These are phyloP conservation scores for Fusarium floridanum DNA, from an alignment of 2,329 filamentous ascomycete species.

Conservation along the genomic window DNA sequence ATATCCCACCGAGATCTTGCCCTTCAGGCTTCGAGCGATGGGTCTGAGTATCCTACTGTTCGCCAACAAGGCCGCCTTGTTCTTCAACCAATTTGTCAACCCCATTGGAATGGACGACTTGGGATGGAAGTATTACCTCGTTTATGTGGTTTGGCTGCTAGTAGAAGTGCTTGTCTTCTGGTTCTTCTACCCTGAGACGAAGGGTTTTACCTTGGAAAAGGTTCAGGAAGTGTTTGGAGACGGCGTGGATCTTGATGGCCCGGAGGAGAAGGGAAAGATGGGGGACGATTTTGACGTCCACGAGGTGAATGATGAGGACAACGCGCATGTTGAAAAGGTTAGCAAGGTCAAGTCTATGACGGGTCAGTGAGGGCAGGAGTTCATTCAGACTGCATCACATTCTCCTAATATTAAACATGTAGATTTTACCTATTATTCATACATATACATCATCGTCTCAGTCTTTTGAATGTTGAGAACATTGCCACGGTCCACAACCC, in stretches of 20 bases:
- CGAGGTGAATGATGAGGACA: not conserved
- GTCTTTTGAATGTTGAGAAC: not conserved
- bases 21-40: slow-evolving; percentile 29
- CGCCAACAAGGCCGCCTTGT: slow-evolving; percentile 26
- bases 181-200: slow-evolving; percentile 60
- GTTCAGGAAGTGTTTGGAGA: slow-evolving; percentile 32
- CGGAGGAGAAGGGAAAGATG: not conserved
- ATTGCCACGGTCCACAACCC: not conserved
- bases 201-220: slow-evolving; percentile 52
- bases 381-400: not conserved
- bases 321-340: slow-evolving; percentile 3
- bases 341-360: not conserved
- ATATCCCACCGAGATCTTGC: slow-evolving; percentile 30
- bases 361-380: not conserved
- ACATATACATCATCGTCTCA: not conserved
- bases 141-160: slow-evolving; percentile 42
- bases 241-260: slow-evolving; percentile 4
- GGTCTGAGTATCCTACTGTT: slow-evolving; percentile 29
- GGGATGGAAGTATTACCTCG: slow-evolving; percentile 39
- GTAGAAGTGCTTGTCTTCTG: slow-evolving; percentile 48
- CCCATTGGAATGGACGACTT: slow-evolving; percentile 44
- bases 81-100: slow-evolving; percentile 37
- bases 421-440: not conserved
- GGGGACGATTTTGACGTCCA: not conserved
- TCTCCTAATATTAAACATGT: not conserved